Percentiles rank a stretch among this genome's conserved stretches.
Conservation (phyloP, 192 early-diverging fungal species). For the Gryganskiella cystojenkinii region DNA sequence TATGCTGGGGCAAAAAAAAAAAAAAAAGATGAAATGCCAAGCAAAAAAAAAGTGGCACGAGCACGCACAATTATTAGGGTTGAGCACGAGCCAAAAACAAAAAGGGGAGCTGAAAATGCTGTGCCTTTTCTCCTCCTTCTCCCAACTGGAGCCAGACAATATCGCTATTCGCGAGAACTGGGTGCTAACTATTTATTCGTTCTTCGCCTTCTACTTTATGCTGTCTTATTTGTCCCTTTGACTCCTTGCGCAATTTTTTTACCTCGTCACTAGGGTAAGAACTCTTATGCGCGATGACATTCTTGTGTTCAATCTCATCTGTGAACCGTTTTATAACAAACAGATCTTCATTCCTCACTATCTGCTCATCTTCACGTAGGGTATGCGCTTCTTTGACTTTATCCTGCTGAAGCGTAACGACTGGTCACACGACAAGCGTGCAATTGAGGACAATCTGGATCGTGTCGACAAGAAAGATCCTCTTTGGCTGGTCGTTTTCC, state of each 20-base stretch:
- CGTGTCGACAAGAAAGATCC: conserved; percentile 71
- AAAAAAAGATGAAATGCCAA: background rate
- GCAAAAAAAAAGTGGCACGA: background rate
- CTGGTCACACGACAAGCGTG: conserved; percentile 77
- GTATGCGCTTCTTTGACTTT: conserved; percentile 95
- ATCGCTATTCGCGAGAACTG: too few species aligned
- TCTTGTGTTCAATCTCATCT: too few species aligned
- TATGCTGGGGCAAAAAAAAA: background rate
- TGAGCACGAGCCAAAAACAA: background rate
- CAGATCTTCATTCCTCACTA: background rate
- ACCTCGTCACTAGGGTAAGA: too few species aligned
- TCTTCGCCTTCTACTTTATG: too few species aligned
- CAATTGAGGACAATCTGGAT: conserved; percentile 67
- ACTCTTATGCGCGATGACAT: too few species aligned
- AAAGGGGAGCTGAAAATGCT: background rate
- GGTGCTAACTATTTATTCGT: too few species aligned
- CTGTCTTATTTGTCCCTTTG: too few species aligned
- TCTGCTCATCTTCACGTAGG: conserved; percentile 40
- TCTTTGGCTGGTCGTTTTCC: conserved; percentile 94
- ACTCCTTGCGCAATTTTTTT: too few species aligned
- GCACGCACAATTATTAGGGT: background rate
- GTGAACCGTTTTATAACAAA: too few species aligned
- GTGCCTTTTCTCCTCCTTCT: background rate
- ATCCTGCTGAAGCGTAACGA: conserved; percentile 91
- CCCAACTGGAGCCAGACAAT: too few species aligned